These are phyloP conservation scores for Cotoneaster glaucophyllus DNA, from an alignment of 306 rosid genomes.

Conservation along the genomic window DNA sequence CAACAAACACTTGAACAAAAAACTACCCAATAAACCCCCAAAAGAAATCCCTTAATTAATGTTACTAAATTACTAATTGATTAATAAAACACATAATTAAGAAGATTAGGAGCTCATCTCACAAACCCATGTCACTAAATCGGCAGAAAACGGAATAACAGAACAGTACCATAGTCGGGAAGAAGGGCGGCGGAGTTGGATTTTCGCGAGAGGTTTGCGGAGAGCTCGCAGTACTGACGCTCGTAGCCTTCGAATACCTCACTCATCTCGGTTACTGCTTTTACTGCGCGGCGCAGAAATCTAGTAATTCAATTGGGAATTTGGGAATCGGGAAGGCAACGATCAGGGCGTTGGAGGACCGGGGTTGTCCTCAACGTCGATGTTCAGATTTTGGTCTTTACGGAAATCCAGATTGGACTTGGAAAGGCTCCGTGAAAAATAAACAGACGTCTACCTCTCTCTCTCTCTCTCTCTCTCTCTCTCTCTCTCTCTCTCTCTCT, in stretches of 20 bases:
- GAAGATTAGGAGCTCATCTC: not conserved
- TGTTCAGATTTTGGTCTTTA: not conserved
- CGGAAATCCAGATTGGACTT: not conserved
- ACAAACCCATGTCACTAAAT: not conserved
- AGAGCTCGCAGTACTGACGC: conserved; percentile 90
- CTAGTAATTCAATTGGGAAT: not conserved
- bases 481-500: too few relatives aligned
- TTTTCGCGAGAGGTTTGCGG: conserved; percentile 76
- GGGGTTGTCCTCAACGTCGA: not conserved
- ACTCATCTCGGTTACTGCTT: conserved; percentile 36
- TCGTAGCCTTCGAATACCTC: conserved; percentile 83
- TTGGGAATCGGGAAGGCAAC: not conserved
- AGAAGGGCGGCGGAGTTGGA: conserved; percentile 53
- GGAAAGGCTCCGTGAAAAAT: not conserved
- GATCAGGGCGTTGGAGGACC: not conserved
- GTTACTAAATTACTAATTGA: not conserved
- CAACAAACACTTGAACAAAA: not conserved
- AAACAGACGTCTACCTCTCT: not conserved
- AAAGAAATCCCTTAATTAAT: not conserved
- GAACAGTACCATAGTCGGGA: conserved; percentile 40
- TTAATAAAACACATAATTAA: not conserved
- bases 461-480: too few relatives aligned
- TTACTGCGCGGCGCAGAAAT: not conserved
- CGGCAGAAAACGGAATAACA: not conserved
- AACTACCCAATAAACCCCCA: not conserved